phyloP scores from a whole-genome alignment of 306 rosid species.

The Vigna radiata region DNA sequence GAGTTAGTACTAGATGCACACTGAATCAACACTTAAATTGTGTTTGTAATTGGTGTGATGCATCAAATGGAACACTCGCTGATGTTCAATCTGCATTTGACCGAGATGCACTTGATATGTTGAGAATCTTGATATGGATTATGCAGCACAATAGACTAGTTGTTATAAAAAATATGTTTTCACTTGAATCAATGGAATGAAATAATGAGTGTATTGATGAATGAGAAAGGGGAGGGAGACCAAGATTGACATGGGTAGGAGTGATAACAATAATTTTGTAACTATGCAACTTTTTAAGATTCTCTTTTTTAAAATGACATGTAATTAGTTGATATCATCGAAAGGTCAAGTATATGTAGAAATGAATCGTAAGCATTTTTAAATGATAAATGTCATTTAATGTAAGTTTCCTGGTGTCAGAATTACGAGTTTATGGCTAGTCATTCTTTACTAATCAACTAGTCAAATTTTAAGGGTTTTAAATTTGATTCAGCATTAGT shows the following conservation, averaged over 20 bases:
- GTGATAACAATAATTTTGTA: background rate
- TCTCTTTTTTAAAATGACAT: background rate
- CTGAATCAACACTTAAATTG: too few species aligned
- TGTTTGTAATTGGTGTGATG: too few species aligned
- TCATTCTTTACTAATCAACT: background rate
- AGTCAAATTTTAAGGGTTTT: too few species aligned
- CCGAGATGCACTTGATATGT: too few species aligned
- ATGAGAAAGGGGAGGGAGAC: background rate
- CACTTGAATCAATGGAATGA: background rate
- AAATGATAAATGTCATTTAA: background rate
- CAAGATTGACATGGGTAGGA: background rate
- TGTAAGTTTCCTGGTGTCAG: background rate
- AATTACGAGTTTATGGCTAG: background rate
- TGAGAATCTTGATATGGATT: background rate
- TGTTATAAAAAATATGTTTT: constrained; percentile 6
- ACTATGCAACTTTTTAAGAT: background rate
- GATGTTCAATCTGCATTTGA: too few species aligned
- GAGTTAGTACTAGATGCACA: too few species aligned
- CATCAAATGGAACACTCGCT: too few species aligned
- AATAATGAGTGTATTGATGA: background rate
- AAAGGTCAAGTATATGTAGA: background rate
- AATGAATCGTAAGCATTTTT: background rate
- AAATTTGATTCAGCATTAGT: too few species aligned
- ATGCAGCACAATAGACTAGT: background rate
- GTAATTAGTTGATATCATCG: background rate